phyloP scores from a whole-genome alignment of 1,284 basidiomycete species.

The Moesziomyces globuligerus region DNA sequence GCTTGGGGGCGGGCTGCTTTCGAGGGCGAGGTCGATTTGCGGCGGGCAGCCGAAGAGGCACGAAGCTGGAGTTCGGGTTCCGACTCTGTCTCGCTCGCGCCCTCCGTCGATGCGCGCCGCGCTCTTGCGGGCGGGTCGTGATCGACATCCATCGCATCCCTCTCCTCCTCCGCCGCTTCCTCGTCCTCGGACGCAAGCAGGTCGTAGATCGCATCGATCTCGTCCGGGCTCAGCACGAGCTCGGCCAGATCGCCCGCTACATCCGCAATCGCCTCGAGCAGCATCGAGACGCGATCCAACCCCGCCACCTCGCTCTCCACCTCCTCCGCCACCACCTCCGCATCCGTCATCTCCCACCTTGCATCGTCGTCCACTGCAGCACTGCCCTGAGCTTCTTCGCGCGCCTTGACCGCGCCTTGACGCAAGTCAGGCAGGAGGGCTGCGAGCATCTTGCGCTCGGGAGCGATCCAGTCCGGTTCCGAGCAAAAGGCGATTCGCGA shows the following conservation, averaged over 20 bases:
- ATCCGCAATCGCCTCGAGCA: slow-evolving; percentile 52
- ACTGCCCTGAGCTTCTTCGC: background rate
- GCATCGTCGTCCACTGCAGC: slow-evolving; percentile 1
- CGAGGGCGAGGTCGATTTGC: slow-evolving; percentile 14
- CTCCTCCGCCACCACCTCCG: slow-evolving; percentile 13
- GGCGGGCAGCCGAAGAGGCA: too few relatives aligned
- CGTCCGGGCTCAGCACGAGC: slow-evolving; percentile 55
- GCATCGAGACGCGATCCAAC: slow-evolving; percentile 27
- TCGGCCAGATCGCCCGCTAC: slow-evolving; percentile 57
- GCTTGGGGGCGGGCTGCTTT: slow-evolving; percentile 1
- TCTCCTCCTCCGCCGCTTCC: slow-evolving; percentile 20
- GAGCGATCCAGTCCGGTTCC: slow-evolving; percentile 56
- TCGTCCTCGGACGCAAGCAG: slow-evolving; percentile 40
- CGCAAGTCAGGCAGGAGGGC: slow-evolving; percentile 13
- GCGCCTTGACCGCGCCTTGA: background rate
- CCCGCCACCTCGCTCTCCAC: slow-evolving; percentile 14
- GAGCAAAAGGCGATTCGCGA: slow-evolving; percentile 54
- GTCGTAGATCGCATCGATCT: slow-evolving; percentile 58
- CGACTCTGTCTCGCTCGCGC: slow-evolving; percentile 35
- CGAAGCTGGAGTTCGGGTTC: slow-evolving; percentile 31
- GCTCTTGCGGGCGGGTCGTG: background rate
- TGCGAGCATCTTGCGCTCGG: slow-evolving; percentile 23
- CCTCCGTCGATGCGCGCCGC: too few relatives aligned
- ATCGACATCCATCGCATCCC: slow-evolving; percentile 18
- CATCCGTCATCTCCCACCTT: slow-evolving; percentile 1